Percentiles rank a stretch among this genome's conserved stretches.
phyloP scores from a whole-genome alignment of 108 stramenopile species.

The Cyclostephanos invisitatus region DNA sequence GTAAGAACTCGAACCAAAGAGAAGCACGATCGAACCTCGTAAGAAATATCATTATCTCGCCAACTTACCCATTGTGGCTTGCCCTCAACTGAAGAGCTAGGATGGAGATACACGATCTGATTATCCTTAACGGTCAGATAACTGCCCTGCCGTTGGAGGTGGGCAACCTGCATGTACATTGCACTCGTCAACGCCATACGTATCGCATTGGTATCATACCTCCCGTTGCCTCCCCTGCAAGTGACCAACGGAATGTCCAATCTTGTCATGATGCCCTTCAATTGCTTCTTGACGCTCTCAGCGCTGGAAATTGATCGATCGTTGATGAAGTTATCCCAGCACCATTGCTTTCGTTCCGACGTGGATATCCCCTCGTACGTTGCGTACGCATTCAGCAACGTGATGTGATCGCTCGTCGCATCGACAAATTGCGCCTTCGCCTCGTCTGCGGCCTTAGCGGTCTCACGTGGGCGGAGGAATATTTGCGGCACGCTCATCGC shows the following conservation, averaged over 20 bases:
- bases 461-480: slow-evolving; percentile 95
- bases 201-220: slow-evolving; percentile 89
- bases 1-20: not conserved
- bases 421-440: slow-evolving; percentile 98
- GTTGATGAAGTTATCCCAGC: slow-evolving; percentile 98
- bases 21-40: not conserved
- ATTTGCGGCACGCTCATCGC: slow-evolving; percentile 95
- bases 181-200: slow-evolving; percentile 87
- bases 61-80: slow-evolving; percentile 90
- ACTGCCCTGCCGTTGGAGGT: slow-evolving; percentile 88
- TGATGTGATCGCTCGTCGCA: slow-evolving; percentile 95
- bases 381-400: slow-evolving; percentile 94
- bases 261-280: slow-evolving; percentile 88
- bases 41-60: not conserved
- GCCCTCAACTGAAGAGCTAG: slow-evolving; percentile 84
- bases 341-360: slow-evolving; percentile 92
- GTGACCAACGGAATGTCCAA: slow-evolving; percentile 86
- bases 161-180: slow-evolving; percentile 97
- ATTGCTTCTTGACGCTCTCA: slow-evolving; percentile 89
- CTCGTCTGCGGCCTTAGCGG: slow-evolving; percentile 95
- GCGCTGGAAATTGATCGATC: slow-evolving; percentile 91
- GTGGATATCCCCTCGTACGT: slow-evolving; percentile 86
- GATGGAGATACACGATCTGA: slow-evolving; percentile 96
- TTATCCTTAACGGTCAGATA: slow-evolving; percentile 99
- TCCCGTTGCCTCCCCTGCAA: slow-evolving; percentile 75